Evolutionary conservation across 495 filamentous ascomycete genomes (phyloP).

Genomic region (Aspergillus cavernicola): DNA sequence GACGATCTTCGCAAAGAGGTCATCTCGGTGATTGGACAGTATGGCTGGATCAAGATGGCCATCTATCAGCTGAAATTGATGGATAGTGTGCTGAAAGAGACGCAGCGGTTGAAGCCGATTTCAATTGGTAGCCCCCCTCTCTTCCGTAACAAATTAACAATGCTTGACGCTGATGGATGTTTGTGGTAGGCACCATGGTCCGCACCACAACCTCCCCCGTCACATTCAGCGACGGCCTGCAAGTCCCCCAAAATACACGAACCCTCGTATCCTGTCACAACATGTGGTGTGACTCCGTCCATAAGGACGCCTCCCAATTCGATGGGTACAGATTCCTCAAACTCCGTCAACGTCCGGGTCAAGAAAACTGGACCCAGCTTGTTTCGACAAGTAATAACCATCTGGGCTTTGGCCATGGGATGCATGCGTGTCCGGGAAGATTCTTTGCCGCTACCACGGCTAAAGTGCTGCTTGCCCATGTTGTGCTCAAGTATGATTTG

Average conservation of each 20-base stretch:
- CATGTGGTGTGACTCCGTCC: slow-evolving; percentile 31
- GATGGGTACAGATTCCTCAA: slow-evolving; percentile 43
- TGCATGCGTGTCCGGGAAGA: slow-evolving; percentile 49
- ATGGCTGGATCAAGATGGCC: slow-evolving; percentile 36
- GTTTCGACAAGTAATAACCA: slow-evolving; percentile 35
- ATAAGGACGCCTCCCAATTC: slow-evolving; percentile 35
- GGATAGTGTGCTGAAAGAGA: slow-evolving; percentile 47
- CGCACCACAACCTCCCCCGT: neutral
- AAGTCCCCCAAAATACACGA: slow-evolving; percentile 14
- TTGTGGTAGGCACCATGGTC: slow-evolving; percentile 12
- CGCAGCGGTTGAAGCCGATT: slow-evolving; percentile 32
- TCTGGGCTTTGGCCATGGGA: slow-evolving; percentile 42
- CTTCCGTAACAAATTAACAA: neutral
- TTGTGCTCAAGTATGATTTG: slow-evolving; percentile 49
- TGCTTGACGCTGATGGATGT: slow-evolving; percentile 23
- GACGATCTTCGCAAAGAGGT: slow-evolving; percentile 38
- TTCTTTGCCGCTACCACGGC: slow-evolving; percentile 44
- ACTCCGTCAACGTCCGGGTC: slow-evolving; percentile 27
- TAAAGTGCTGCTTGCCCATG: slow-evolving; percentile 33
- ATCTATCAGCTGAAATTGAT: slow-evolving; percentile 40
- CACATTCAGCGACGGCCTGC: slow-evolving; percentile 16
- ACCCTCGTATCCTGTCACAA: slow-evolving; percentile 25
- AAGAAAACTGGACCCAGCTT: slow-evolving; percentile 32
- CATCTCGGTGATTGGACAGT: slow-evolving; percentile 25
- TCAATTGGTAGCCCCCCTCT: slow-evolving; percentile 21